A percentile compares a stretch with the other conserved stretches of the same genome.
phyloP scores from a whole-genome alignment of 306 rosid species.

The Malus sylvestris region DNA sequence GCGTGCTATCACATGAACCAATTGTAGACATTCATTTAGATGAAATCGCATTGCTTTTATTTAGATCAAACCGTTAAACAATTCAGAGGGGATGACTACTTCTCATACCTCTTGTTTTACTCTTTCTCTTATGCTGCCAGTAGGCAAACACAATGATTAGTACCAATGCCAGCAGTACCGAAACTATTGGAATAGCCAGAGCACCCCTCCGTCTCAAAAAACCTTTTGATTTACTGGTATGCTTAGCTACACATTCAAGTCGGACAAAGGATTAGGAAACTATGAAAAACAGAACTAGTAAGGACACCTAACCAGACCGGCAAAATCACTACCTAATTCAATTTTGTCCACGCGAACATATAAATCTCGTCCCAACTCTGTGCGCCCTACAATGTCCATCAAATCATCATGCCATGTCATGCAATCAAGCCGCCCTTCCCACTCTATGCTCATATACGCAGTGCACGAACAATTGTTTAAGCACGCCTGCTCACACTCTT shows the following conservation, averaged over 20 bases:
- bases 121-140: background rate
- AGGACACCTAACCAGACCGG: background rate
- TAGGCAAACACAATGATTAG: background rate
- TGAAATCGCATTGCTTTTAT: no score
- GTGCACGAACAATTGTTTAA: conserved; percentile 42
- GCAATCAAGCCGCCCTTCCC: conserved; percentile 28
- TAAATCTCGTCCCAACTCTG: conserved; percentile 29
- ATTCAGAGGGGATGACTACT: background rate
- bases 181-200: background rate
- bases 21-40: background rate
- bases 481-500: conserved; percentile 33
- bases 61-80: background rate
- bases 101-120: conserved; percentile 8
- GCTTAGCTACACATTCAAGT: background rate
- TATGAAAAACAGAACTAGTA: background rate
- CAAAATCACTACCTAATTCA: conserved; percentile 7
- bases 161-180: background rate
- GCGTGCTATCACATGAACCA: background rate
- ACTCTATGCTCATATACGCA: conserved; percentile 30
- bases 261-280: background rate
- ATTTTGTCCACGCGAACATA: conserved; percentile 34
- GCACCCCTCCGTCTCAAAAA: background rate
- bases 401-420: conserved; percentile 39
- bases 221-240: background rate
- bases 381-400: conserved; percentile 31